Evolutionary conservation across 192 early-diverging fungal species (phyloP).

Genomic region (Coemansia sp.): DNA sequence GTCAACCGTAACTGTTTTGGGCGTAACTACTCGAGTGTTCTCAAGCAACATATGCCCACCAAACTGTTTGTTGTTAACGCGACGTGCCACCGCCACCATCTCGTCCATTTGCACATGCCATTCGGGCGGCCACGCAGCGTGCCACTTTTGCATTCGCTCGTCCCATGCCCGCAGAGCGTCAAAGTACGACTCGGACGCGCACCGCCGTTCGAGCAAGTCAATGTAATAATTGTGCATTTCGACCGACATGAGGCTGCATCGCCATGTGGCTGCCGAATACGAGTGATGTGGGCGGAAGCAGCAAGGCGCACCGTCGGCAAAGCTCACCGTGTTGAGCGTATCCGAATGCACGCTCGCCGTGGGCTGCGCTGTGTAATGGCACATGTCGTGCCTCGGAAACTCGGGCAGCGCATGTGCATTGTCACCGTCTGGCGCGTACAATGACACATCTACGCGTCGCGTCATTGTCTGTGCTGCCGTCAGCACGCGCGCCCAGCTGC

Average conservation of each 20-base stretch:
- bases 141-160: constrained; percentile 13
- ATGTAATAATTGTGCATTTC: constrained; percentile 28
- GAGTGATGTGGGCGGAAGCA: not conserved
- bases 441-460: not conserved
- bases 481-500: constrained; percentile 24
- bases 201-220: constrained; percentile 9
- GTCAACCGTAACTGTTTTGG: not conserved
- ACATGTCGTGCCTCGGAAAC: constrained; percentile 37
- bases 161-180: constrained; percentile 24
- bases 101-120: constrained; percentile 27
- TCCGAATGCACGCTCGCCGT: not conserved
- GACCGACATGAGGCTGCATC: constrained; percentile 16
- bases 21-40: not conserved
- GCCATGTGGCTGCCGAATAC: constrained; percentile 26
- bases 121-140: constrained; percentile 17
- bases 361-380: constrained; percentile 31
- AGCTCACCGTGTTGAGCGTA: constrained; percentile 3
- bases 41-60: constrained; percentile 2
- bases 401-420: constrained; percentile 10
- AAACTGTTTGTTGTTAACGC: not conserved
- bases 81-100: not conserved
- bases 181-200: constrained; percentile 10
- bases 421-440: not conserved
- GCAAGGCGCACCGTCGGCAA: constrained; percentile 8
- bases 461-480: constrained; percentile 29